Conservation (phyloP, 306 rosid species). For the Begonia loranthoides region DNA sequence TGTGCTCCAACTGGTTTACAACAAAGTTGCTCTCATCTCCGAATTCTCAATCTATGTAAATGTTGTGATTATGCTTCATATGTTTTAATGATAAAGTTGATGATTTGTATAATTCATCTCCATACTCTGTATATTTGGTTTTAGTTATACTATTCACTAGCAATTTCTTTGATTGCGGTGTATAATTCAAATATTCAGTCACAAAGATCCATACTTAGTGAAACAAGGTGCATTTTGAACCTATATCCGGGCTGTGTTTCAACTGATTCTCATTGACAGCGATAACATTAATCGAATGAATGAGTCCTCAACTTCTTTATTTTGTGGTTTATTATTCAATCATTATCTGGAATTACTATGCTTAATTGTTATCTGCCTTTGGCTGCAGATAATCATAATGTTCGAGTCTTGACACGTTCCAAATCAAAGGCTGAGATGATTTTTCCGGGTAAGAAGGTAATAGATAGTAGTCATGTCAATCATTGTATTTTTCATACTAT, state of each 20-base stretch:
- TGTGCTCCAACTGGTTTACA: neutral
- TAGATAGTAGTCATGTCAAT: conserved; percentile 9
- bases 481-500: neutral
- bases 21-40: neutral
- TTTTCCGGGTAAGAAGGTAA: conserved; percentile 99
- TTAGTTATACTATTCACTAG: neutral
- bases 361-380: conserved; percentile 1
- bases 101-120: neutral
- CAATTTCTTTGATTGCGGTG: neutral
- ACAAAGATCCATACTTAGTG: neutral
- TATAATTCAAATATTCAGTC: neutral
- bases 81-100: neutral
- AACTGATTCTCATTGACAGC: neutral
- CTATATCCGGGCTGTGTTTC: neutral
- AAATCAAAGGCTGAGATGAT: conserved; percentile 73
- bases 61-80: neutral
- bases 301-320: neutral
- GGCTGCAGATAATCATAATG: conserved; percentile 57
- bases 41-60: neutral
- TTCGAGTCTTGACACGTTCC: conserved; percentile 83
- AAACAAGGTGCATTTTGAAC: neutral
- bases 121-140: neutral
- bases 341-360: conserved; percentile 7
- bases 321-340: conserved; percentile 4
- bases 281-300: neutral